phyloP scores from a whole-genome alignment of 768 basidiomycete genomes.

The Cystobasidium ongulense region DNA sequence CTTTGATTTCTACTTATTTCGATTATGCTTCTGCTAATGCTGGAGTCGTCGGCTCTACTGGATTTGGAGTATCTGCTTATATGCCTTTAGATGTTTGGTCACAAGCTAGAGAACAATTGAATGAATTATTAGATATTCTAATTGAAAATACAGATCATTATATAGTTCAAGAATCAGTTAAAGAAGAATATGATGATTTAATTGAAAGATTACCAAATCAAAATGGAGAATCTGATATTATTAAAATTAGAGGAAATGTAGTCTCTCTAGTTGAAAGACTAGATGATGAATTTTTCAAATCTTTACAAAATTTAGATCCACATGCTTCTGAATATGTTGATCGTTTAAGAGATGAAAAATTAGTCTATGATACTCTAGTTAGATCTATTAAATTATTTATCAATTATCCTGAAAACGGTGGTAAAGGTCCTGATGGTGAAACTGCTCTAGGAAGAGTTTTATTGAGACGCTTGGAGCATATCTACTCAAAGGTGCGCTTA shows the following conservation, averaged over 20 bases:
- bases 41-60: not conserved
- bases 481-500: constrained; percentile 79
- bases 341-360: constrained; percentile 88
- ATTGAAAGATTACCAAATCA: constrained; percentile 65
- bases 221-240: constrained; percentile 58
- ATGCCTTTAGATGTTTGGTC: constrained; percentile 87
- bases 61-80: not conserved
- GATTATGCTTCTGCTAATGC: constrained; percentile 84
- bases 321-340: constrained; percentile 99
- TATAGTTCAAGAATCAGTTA: constrained; percentile 68
- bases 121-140: constrained; percentile 73
- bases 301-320: constrained; percentile 94
- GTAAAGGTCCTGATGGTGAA: constrained; percentile 60
- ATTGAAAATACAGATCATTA: constrained; percentile 60
- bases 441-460: constrained; percentile 56
- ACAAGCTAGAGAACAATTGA: constrained; percentile 75
- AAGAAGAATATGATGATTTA: constrained; percentile 84
- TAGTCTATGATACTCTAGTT: constrained; percentile 84
- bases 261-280: constrained; percentile 92
- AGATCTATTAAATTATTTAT: constrained; percentile 88
- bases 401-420: constrained; percentile 53
- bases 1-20: constrained; percentile 86
- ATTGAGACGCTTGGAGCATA: constrained; percentile 92
- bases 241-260: constrained; percentile 85
- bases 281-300: constrained; percentile 96